Conservation (phyloP, 345 rosid species). For the Eucalyptus pauciflora region DNA sequence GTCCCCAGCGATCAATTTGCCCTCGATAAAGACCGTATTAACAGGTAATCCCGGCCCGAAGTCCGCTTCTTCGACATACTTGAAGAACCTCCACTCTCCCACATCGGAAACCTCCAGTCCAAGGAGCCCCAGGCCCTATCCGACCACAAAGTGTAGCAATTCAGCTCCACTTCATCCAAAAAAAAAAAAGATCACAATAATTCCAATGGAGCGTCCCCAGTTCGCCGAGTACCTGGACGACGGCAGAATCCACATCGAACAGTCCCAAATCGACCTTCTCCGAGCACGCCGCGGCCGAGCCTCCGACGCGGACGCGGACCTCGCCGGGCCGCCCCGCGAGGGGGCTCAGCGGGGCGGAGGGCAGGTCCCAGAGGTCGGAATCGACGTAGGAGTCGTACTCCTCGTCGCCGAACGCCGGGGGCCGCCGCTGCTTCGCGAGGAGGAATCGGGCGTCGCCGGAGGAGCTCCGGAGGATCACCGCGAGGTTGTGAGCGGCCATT, state of each 20-base stretch:
- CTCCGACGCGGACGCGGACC: constrained; percentile 3
- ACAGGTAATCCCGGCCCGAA: constrained; percentile 60
- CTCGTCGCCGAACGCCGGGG: constrained; percentile 40
- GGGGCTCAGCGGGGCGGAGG: constrained; percentile 26
- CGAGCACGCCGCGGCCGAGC: constrained; percentile 2
- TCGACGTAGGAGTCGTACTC: constrained; percentile 62
- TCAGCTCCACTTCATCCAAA: neutral
- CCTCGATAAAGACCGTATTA: constrained; percentile 42
- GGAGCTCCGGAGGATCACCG: constrained; percentile 30
- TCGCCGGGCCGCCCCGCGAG: neutral
- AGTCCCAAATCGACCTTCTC: constrained; percentile 21
- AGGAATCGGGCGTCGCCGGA: constrained; percentile 27
- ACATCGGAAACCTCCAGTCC: constrained; percentile 28
- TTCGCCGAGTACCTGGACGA: constrained; percentile 20
- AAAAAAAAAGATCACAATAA: neutral
- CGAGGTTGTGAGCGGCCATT: constrained; percentile 21
- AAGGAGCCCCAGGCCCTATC: constrained; percentile 45
- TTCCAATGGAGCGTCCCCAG: neutral
- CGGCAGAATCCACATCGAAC: constrained; percentile 30
- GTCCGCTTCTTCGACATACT: constrained; percentile 60
- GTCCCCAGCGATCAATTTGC: constrained; percentile 17
- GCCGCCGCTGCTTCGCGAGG: constrained; percentile 49
- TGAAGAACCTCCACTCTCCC: constrained; percentile 50
- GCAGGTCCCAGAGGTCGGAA: constrained; percentile 86
- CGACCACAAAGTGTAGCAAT: neutral